phyloP scores from a whole-genome alignment of 345 rosid species.

The Ceriops zippeliana region DNA sequence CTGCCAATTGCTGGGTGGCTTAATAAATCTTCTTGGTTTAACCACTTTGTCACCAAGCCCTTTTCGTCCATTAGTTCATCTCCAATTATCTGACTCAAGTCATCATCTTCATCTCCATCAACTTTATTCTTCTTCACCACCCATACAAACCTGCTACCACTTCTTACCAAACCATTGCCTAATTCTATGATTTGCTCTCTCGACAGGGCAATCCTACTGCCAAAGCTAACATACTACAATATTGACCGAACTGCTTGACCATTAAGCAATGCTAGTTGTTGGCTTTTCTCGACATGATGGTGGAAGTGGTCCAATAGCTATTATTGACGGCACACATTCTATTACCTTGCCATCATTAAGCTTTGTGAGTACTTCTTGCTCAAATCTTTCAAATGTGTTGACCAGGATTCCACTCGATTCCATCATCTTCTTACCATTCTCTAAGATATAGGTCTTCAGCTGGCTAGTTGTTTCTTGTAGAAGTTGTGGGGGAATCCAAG shows the following conservation, averaged over 20 bases:
- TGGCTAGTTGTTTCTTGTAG: slow-evolving; percentile 1
- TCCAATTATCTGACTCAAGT: slow-evolving; percentile 14
- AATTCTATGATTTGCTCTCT: slow-evolving; percentile 30
- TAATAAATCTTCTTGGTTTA: slow-evolving; percentile 21
- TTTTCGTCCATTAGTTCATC: slow-evolving; percentile 12
- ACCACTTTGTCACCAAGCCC: slow-evolving; percentile 25
- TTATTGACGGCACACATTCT: slow-evolving; percentile 10
- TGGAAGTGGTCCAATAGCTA: slow-evolving; percentile 20
- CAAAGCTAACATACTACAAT: slow-evolving; percentile 28
- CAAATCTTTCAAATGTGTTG: slow-evolving; percentile 21
- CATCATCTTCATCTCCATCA: slow-evolving; percentile 21
- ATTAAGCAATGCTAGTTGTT: slow-evolving; percentile 22
- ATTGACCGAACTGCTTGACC: slow-evolving; percentile 23
- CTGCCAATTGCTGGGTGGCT: slow-evolving; percentile 18
- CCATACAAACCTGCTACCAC: slow-evolving; percentile 19
- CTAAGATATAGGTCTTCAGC: slow-evolving; percentile 10
- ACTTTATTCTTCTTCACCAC: slow-evolving; percentile 24
- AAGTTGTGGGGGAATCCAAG: slow-evolving; percentile 29
- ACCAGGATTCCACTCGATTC: slow-evolving; percentile 25
- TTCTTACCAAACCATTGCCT: slow-evolving; percentile 21
- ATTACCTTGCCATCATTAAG: slow-evolving; percentile 22
- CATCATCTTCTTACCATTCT: slow-evolving; percentile 23
- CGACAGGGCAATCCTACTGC: slow-evolving; percentile 28
- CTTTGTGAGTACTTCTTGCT: slow-evolving; percentile 13
- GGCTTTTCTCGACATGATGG: slow-evolving; percentile 14